Evolutionary conservation across 2,329 filamentous ascomycete genomes (phyloP), one percentile per base, ranked within the genome.

Genomic region (Mollisiaceae sp.): DNA sequence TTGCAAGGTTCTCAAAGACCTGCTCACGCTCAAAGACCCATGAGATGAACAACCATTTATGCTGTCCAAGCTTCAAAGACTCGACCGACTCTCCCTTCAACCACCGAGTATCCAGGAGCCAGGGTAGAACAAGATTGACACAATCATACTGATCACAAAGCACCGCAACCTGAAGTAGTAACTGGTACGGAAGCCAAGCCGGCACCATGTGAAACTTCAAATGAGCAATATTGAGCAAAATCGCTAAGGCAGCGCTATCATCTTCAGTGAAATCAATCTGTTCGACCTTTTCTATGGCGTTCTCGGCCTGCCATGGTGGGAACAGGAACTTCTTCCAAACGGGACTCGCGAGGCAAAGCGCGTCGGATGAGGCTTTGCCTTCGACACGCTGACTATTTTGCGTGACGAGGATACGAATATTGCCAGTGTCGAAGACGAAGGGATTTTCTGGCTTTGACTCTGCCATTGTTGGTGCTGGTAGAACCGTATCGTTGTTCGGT

Each of bases 61-160:
- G 14, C 18, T 54, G 50, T 11, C n/a, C n/a, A 11, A 6, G 2
- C 24, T 54, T 32, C 4, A 27, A 18, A 14, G 50, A 54, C 12
- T 32, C 4, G 3, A 3, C 15, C 12, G 38, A 41, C 24, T 54
- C 50, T 4, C 14, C 50, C 1, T 27, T 9, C 12, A 54, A 18
- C 50, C 50, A 35, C 4, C 32, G 50, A 15, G 22, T 54, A 15
- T 32, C 11, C 27, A 27, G 15, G 24, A 54, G 22, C 64, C 64
- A 70, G 4, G 60, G 62, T 32, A 27, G 38, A 1, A 66, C 57
- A 4, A 69, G 35, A 9, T 59, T 36, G 6, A 54, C n/a, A 36
- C 66, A 68, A 39, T 69, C 58, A 27, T 67, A 68, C 47, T 67
- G 35, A 52, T 70, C 64, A 38, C 59, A 62, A 14, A 68, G 58